Evolutionary conservation across 176 grass and related monocot genomes (phyloP), one percentile per base, ranked within the genome.

Genomic region (Puccinellia tenuiflora): DNA sequence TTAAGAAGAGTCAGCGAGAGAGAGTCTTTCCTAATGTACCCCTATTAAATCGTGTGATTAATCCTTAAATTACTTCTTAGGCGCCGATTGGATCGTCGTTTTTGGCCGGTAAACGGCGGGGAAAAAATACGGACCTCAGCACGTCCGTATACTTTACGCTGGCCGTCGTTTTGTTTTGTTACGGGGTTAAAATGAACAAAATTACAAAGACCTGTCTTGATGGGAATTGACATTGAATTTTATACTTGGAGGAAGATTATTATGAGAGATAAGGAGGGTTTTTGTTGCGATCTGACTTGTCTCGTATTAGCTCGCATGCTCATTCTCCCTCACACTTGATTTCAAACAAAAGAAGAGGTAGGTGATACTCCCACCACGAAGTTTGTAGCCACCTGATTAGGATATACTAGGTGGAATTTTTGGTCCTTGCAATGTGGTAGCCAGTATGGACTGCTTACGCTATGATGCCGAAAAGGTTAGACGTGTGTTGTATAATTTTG

Each of bases 281-380:
- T 72, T 90, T 90, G 93, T 88, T 92, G 83, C 46, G 68, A 79
- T 92, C 62, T 79, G 37, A 0, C 39, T 90, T 92, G 93, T 42
- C 51, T 22, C n/a, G 3, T 13, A 60, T 5, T 30, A 43, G 15
- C 10, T n/a, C 52, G 14, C 9, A 25, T 28, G 29, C 70, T 79
- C 46, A 43, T 40, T 22, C 10, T 50, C 77, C 48, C 87, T 81
- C 87, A 38, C 48, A n/a, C n/a, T 51, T 16, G 82, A 71, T 85
- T 89, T 77, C 69, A 89, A 89, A 89, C 77, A 50, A 48, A 30
- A 48, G 24, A 2, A 45, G 20, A 75, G 33, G 70, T 16, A 76
- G 47, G 39, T 22, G 69, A 70, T 60, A 29, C 46, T 67, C 57
- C 39, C 51, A 40, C 51, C 50, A 80, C 37, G 5, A 55, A 88